Base-by-base conservation (phyloP, 305 asterid species). In the Plantago lanceolata region DNA sequence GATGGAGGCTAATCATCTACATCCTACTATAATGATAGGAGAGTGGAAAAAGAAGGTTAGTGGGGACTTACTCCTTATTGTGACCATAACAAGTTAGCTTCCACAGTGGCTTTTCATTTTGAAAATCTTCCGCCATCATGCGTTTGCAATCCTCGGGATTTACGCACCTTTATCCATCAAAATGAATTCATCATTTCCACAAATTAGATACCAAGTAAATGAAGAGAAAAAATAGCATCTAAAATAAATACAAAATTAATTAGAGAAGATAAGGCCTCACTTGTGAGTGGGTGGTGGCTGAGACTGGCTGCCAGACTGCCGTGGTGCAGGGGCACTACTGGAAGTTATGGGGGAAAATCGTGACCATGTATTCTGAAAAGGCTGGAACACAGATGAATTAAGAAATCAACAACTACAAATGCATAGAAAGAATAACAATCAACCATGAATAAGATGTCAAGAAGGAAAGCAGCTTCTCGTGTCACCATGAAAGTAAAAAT, bases 21-120 rank as follows among this genome's bases (percentile, higher is more conserved):
- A 43, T 35, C 16, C 8, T 35, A 52, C 52, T 26, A 44, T n/a
- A 49, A 29, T 28, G 48, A 37, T 26, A 56, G 19, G 52, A 19
- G 43, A 51, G 48, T 40, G 63, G 48, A 49, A 59, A 51, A 26
- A 54, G 45, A 35, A 69, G 51, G 61, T 66, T 33, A 50, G 65
- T 19, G 18, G n/a, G 45, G 44, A 68, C 94, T 71, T 87, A 89
- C 98, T 79, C 61, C 71, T 74, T 78, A 48, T 40, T 49, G 73
- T 93, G 99, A 73, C 90, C 89, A 80, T 89, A 93, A 74, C 99
- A 85, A 33, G 95, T 89, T 71, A 93, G 95, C 59, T 78, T 82
- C 99, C 99, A 89, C 21, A 51, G 57, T 48, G 97, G 97, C 68
- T 75, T 89, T 87, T 93, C 99, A 60, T 79, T 77, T 67, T 85